Conservation (phyloP, 805 yeast genomes). For the Myxozyma neotropica region DNA sequence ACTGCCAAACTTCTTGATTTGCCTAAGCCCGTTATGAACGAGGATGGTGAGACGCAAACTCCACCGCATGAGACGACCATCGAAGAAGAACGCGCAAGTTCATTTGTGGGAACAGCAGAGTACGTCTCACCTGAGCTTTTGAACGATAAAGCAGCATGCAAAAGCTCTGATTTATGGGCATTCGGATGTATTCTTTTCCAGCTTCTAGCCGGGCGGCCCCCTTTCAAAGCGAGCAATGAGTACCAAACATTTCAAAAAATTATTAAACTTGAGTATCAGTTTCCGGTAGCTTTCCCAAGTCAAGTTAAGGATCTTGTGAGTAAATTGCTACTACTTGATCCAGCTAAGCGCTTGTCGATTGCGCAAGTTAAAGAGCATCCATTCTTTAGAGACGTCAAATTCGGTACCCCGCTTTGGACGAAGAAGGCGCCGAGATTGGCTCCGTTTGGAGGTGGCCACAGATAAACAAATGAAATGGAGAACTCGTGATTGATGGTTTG, state of each 20-base stretch:
- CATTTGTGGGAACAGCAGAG: constrained; percentile 97
- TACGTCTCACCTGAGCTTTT: constrained; percentile 92
- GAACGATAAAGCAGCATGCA: constrained; percentile 76
- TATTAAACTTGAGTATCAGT: constrained; percentile 70
- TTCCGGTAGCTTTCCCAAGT: constrained; percentile 68
- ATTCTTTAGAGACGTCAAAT: constrained; percentile 71
- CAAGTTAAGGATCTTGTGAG: constrained; percentile 66
- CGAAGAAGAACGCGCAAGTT: constrained; percentile 45
- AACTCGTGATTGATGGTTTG: background rate
- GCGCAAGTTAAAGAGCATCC: constrained; percentile 62
- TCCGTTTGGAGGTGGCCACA: background rate
- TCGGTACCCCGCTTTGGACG: constrained; percentile 75
- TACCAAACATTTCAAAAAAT: constrained; percentile 87
- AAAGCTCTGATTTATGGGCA: constrained; percentile 90
- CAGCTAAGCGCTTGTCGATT: constrained; percentile 63
- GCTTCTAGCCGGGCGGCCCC: constrained; percentile 80
- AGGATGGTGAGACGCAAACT: background rate
- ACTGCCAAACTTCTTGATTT: constrained; percentile 80
- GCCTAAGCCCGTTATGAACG: constrained; percentile 13
- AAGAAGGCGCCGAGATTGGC: constrained; percentile 53
- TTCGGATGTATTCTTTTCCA: constrained; percentile 86
- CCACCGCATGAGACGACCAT: background rate
- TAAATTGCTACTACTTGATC: constrained; percentile 69
- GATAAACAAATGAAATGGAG: background rate
- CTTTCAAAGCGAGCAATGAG: constrained; percentile 85